Evolutionary conservation across 2,329 filamentous ascomycete genomes (phyloP).

Genomic region (Mollisia scopiformis): DNA sequence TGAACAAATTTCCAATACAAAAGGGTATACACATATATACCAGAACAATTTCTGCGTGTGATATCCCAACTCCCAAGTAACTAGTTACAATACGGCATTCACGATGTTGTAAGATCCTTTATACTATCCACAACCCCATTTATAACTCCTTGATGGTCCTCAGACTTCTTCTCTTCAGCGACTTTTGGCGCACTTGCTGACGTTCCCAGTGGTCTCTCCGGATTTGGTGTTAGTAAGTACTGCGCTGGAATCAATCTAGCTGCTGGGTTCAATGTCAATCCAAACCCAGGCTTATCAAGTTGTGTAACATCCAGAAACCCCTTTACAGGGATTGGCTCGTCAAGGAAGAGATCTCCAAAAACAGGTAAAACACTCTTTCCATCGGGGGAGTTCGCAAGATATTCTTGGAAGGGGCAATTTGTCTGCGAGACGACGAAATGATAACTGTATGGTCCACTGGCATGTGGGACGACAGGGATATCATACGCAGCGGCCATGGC

Average conservation of each 20-base stretch:
- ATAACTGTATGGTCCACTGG: conserved; percentile 91
- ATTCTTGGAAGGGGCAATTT: conserved; percentile 95
- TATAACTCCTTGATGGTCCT: conserved; percentile 40
- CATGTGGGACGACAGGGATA: conserved; percentile 93
- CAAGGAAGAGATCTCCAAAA: conserved; percentile 87
- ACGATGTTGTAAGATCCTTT: conserved; percentile 27
- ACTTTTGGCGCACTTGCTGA: conserved; percentile 22
- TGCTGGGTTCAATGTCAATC: conserved; percentile 81
- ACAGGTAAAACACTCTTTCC: conserved; percentile 89
- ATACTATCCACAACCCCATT: conserved; percentile 33
- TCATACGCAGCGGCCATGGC: conserved; percentile 92
- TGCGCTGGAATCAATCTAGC: conserved; percentile 75
- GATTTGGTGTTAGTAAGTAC: conserved; percentile 72
- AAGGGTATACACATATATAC: not conserved
- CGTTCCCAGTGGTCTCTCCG: conserved; percentile 45
- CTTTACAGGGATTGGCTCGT: conserved; percentile 85
- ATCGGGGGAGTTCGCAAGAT: conserved; percentile 89
- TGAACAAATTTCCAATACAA: not conserved
- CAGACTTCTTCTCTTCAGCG: conserved; percentile 13
- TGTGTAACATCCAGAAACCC: conserved; percentile 80
- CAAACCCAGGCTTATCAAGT: conserved; percentile 89
- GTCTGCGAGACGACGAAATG: conserved; percentile 94
- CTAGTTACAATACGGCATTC: not conserved
- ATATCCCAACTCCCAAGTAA: not conserved
- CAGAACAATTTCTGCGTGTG: not conserved